Conservation (phyloP, 352 stramenopile genomes). For the Pythium vanterpoolii region DNA sequence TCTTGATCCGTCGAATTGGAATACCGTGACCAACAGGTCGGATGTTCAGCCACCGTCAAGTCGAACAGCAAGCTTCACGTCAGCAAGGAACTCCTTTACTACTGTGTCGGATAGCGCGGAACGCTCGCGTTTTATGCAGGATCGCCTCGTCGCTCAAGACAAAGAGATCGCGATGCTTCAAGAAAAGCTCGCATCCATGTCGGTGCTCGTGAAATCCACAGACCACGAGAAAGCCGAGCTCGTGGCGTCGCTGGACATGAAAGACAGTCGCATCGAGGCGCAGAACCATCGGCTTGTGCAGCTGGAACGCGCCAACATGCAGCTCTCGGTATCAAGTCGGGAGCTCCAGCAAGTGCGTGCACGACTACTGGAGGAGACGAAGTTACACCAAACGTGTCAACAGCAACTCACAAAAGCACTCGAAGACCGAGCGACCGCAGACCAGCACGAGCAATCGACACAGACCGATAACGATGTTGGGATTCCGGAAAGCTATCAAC, state of each 20-base stretch:
- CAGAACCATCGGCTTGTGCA: conserved; percentile 63
- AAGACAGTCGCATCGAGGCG: conserved; percentile 70
- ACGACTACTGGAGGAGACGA: conserved; percentile 54
- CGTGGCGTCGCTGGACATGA: conserved; percentile 54
- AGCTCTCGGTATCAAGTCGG: conserved; percentile 40
- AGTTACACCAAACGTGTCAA: conserved; percentile 31
- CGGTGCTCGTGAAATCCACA: conserved; percentile 54
- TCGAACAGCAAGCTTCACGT: conserved; percentile 17
- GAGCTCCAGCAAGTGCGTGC: conserved; percentile 44
- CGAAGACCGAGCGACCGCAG: conserved; percentile 17
- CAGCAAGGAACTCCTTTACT: conserved; percentile 5
- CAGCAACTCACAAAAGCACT: conserved; percentile 39
- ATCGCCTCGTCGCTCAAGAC: conserved; percentile 57
- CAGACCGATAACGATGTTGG: conserved; percentile 46
- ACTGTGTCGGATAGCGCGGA: neutral
- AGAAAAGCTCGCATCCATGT: conserved; percentile 64
- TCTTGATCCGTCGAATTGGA: neutral
- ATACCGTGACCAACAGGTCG: neutral
- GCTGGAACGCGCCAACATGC: conserved; percentile 53
- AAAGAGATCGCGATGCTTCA: conserved; percentile 69
- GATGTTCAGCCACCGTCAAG: conserved; percentile 1
- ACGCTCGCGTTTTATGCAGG: conserved; percentile 37
- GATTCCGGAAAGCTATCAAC: conserved; percentile 26
- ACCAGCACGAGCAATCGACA: conserved; percentile 29
- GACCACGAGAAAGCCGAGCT: conserved; percentile 67